These are phyloP conservation scores for Fusarium nisikadoi DNA, from an alignment of 2,329 filamentous ascomycete genomes.

Conservation along the genomic window DNA sequence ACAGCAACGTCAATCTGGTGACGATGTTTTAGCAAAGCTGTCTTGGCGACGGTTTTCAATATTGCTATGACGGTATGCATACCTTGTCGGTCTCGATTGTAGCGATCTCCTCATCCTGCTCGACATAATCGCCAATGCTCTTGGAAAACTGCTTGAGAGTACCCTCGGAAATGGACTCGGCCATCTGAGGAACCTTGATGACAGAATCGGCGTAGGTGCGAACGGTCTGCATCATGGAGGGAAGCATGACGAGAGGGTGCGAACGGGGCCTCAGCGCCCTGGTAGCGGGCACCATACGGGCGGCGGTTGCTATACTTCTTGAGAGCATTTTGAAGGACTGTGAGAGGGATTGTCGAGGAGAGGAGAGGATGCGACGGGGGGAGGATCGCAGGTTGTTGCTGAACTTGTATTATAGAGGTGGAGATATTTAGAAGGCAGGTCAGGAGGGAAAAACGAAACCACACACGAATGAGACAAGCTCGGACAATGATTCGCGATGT, in stretches of 20 bases:
- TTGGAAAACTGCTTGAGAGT: conserved; percentile 97
- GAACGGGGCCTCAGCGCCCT: conserved; percentile 49
- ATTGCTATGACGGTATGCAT: conserved; percentile 41
- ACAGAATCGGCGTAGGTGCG: conserved; percentile 80
- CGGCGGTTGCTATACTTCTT: conserved; percentile 55
- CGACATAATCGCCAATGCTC: conserved; percentile 90
- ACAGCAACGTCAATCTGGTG: conserved; percentile 92
- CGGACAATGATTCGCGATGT: conserved; percentile 41
- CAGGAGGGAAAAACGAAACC: conserved; percentile 36
- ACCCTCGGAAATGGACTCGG: conserved; percentile 97
- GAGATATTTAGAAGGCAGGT: conserved; percentile 12
- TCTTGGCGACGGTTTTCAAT: background rate
- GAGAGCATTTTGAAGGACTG: conserved; percentile 53
- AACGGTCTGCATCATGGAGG: conserved; percentile 64
- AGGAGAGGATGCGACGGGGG: background rate
- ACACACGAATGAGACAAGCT: conserved; percentile 22
- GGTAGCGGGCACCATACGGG: conserved; percentile 58
- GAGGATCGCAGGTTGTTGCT: conserved; percentile 12
- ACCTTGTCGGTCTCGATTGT: conserved; percentile 99
- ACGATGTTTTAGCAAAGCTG: conserved; percentile 11
- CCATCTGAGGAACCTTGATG: conserved; percentile 97
- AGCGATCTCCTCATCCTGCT: conserved; percentile 96
- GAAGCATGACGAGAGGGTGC: conserved; percentile 54
- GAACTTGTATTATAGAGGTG: conserved; percentile 14
- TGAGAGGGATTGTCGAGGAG: background rate